These are phyloP conservation scores for Xerocomus subilludens DNA, from an alignment of 1,284 basidiomycete species.

Conservation along the genomic window DNA sequence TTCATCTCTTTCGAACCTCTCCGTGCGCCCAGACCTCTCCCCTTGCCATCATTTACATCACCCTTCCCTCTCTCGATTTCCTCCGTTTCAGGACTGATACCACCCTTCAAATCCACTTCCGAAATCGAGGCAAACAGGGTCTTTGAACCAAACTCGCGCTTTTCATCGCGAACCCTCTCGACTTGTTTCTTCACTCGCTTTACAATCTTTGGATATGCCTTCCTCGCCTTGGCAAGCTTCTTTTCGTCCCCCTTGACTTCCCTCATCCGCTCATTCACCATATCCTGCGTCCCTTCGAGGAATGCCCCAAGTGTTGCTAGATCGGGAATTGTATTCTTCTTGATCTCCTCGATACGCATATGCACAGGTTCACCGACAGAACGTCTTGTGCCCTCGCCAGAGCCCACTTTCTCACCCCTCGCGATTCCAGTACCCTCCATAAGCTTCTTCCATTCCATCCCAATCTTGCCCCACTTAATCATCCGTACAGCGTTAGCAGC, in stretches of 20 bases:
- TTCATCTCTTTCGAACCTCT: too few relatives aligned
- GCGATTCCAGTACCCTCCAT: constrained; percentile 23
- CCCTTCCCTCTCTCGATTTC: too few relatives aligned
- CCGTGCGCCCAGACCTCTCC: constrained; percentile 15
- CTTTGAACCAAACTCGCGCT: constrained; percentile 26
- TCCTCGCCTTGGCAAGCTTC: constrained; percentile 40
- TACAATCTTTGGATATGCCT: constrained; percentile 34
- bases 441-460: constrained; percentile 36
- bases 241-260: constrained; percentile 36
- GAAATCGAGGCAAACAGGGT: too few relatives aligned
- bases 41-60: constrained; percentile 21
- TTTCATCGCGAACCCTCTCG: constrained; percentile 15
- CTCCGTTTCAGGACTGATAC: too few relatives aligned
- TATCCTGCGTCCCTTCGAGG: constrained; percentile 27
- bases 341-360: too few relatives aligned
- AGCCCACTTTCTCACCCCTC: too few relatives aligned
- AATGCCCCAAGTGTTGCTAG: constrained; percentile 28
- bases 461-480: constrained; percentile 39
- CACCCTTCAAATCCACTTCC: too few relatives aligned
- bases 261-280: constrained; percentile 32
- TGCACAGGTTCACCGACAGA: too few relatives aligned
- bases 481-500: constrained; percentile 28
- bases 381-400: too few relatives aligned
- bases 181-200: constrained; percentile 34
- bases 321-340: constrained; percentile 11